phyloP scores from a whole-genome alignment of 2,329 filamentous ascomycete species.

The Curvularia sp. region DNA sequence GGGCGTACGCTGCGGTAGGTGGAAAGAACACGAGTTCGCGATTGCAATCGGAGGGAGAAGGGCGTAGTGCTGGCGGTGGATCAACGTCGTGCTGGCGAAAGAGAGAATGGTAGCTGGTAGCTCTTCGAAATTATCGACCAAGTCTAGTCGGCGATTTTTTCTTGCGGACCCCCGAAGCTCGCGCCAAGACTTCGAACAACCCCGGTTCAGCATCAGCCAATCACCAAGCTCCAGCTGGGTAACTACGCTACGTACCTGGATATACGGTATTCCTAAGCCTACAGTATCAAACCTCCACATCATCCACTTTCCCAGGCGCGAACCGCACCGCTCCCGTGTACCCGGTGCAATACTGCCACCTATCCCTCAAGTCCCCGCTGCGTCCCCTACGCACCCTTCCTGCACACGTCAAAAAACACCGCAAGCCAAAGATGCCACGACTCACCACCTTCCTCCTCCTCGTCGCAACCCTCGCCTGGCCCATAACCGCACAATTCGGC shows the following conservation, averaged over 20 bases:
- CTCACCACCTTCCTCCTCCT: slow-evolving; percentile 39
- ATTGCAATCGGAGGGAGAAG: neutral
- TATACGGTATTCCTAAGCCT: no score
- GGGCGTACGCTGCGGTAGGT: neutral
- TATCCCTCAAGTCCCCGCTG: neutral
- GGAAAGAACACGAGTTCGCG: neutral
- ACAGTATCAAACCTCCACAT: slow-evolving; percentile 13
- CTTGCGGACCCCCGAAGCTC: slow-evolving; percentile 35
- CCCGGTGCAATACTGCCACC: neutral
- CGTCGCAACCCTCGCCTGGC: slow-evolving; percentile 62
- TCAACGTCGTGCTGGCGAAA: neutral
- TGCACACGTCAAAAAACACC: neutral
- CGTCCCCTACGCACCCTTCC: neutral
- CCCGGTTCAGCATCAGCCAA: neutral
- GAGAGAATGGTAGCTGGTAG: neutral
- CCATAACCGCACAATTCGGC: slow-evolving; percentile 81
- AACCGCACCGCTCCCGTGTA: neutral
- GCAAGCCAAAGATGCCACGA: slow-evolving; percentile 35
- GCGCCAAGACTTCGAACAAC: slow-evolving; percentile 7
- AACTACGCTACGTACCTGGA: neutral
- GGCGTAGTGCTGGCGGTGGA: neutral
- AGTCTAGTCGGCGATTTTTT: slow-evolving; percentile 21
- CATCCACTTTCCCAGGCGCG: slow-evolving; percentile 24
- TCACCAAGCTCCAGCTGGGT: neutral
- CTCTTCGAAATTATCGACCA: neutral